These are phyloP conservation scores for Dionaea muscipula DNA, from an alignment of 179 eudicot genomes.

Conservation along the genomic window DNA sequence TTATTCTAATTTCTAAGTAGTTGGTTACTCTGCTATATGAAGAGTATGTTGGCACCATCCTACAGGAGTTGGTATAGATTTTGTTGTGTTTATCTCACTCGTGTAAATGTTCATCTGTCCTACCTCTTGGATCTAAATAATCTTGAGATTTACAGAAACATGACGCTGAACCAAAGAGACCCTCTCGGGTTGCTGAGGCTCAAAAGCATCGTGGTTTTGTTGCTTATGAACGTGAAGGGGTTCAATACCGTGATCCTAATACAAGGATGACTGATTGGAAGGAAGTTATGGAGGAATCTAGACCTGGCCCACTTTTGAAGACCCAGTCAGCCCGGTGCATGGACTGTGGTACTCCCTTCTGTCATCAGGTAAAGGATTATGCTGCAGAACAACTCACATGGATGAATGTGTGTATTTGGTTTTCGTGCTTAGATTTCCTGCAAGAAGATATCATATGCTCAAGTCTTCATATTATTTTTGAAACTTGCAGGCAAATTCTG, in stretches of 20 bases:
- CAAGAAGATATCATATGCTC: no score
- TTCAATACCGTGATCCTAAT: slow-evolving; percentile 75
- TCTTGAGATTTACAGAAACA: slow-evolving; percentile 17
- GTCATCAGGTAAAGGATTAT: slow-evolving; percentile 65
- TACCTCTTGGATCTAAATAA: background rate
- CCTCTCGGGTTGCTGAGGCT: slow-evolving; percentile 62
- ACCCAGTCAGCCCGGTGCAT: slow-evolving; percentile 97
- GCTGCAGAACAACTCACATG: no score
- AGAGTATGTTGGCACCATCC: background rate
- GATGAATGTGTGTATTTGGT: no score
- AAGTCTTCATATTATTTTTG: background rate
- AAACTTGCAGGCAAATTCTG: slow-evolving; percentile 65
- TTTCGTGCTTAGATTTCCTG: background rate
- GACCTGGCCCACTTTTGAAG: slow-evolving; percentile 67
- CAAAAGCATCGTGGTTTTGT: slow-evolving; percentile 78
- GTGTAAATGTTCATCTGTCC: no score
- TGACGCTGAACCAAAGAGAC: slow-evolving; percentile 38
- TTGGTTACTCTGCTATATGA: background rate
- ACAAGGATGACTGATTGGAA: slow-evolving; percentile 75
- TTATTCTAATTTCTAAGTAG: background rate
- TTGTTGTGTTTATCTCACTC: background rate
- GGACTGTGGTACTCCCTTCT: slow-evolving; percentile 99
- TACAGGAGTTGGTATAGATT: background rate
- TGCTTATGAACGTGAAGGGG: slow-evolving; percentile 78
- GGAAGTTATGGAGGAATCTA: slow-evolving; percentile 77